phyloP scores from a whole-genome alignment of 805 yeast species.

The Kazachstania viticola region DNA sequence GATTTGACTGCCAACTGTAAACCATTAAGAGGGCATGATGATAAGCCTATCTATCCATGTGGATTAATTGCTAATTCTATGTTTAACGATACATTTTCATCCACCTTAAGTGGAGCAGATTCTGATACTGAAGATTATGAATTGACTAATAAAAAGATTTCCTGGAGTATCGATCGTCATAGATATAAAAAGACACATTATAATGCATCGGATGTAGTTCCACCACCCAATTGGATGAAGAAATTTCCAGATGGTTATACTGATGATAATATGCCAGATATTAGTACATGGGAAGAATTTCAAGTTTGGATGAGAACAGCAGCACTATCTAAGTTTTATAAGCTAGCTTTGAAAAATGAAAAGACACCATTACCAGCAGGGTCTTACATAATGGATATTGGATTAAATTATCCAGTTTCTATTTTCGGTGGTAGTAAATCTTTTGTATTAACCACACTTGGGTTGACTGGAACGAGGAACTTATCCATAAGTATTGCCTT shows the following conservation, averaged over 20 bases:
- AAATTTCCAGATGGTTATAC: conserved; percentile 66
- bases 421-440: conserved; percentile 85
- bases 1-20: conserved; percentile 35
- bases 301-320: conserved; percentile 93
- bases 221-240: conserved; percentile 77
- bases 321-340: conserved; percentile 80
- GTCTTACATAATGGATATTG: conserved; percentile 56
- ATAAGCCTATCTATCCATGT: conserved; percentile 55
- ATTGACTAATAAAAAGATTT: conserved; percentile 45
- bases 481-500: conserved; percentile 76
- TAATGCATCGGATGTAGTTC: conserved; percentile 48
- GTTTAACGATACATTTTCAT: conserved; percentile 63
- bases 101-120: conserved; percentile 31
- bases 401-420: conserved; percentile 69
- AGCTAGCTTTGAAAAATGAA: conserved; percentile 67
- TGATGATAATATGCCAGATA: conserved; percentile 55
- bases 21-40: conserved; percentile 25
- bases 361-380: conserved; percentile 48
- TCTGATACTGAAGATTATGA: conserved; percentile 26
- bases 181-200: conserved; percentile 57
- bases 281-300: conserved; percentile 54
- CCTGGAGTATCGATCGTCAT: conserved; percentile 61
- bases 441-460: conserved; percentile 67
- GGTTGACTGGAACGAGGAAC: conserved; percentile 82
- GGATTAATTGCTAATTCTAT: conserved; percentile 74